phyloP scores from a whole-genome alignment of 1,284 basidiomycete species.

The Trichosporon faecale region DNA sequence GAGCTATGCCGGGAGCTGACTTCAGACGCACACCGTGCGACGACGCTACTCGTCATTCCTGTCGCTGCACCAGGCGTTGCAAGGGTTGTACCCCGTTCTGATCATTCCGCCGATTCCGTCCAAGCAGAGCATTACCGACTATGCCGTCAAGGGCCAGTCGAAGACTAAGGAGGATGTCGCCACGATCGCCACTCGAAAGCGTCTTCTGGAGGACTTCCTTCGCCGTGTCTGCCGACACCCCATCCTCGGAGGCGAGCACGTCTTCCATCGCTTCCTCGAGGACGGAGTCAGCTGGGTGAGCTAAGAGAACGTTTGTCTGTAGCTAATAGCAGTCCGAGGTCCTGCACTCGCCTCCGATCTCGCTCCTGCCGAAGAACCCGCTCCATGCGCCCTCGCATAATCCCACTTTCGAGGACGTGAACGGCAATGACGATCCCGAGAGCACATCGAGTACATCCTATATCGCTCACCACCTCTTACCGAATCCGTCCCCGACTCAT shows the following conservation, averaged over 20 bases:
- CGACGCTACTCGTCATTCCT: conserved; percentile 98
- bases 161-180: conserved; percentile 95
- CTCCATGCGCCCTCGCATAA: conserved; percentile 92
- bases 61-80: conserved; percentile 77
- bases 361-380: conserved; percentile 87
- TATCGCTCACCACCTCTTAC: conserved; percentile 59
- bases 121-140: conserved; percentile 93
- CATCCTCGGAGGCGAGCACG: conserved; percentile 87
- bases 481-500: conserved; percentile 81
- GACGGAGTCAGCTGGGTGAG: conserved; percentile 92
- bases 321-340: conserved; percentile 68
- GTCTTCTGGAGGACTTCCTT: conserved; percentile 93
- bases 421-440: conserved; percentile 31
- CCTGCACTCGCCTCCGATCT: conserved; percentile 83
- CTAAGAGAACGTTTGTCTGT: conserved; percentile 6
- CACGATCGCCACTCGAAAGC: conserved; percentile 85
- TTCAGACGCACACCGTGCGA: conserved; percentile 72
- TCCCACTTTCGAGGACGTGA: conserved; percentile 60
- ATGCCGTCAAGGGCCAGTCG: conserved; percentile 86
- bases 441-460: conserved; percentile 37
- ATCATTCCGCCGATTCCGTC: conserved; percentile 98
- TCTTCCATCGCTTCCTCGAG: conserved; percentile 92
- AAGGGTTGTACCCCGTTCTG: conserved; percentile 87
- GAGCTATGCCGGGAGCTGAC: neutral
- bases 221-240: conserved; percentile 85